phyloP scores from a whole-genome alignment of 1,284 basidiomycete genomes.

The Ganoderma meredithae region DNA sequence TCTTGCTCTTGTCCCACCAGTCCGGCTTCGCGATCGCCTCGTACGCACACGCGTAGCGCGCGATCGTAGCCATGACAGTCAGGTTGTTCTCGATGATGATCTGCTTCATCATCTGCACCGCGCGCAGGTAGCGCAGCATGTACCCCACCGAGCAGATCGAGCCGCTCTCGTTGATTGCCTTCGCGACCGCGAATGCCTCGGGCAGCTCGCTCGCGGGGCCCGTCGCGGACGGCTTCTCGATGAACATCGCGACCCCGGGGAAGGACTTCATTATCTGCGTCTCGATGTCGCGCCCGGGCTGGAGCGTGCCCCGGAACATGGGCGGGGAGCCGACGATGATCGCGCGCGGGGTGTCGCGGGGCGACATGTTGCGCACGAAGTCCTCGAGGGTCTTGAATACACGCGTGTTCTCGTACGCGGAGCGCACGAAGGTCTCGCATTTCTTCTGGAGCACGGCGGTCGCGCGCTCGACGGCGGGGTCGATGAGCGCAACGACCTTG shows the following conservation, averaged over 20 bases:
- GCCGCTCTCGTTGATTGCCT: conserved; percentile 69
- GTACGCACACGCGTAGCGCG: conserved; percentile 95
- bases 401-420: conserved; percentile 92
- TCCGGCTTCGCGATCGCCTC: conserved; percentile 89
- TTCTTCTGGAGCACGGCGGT: conserved; percentile 87
- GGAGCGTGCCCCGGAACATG: conserved; percentile 87
- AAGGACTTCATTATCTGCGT: conserved; percentile 89
- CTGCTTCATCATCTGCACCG: conserved; percentile 97
- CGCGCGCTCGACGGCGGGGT: conserved; percentile 88
- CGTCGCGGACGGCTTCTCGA: conserved; percentile 95
- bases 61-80: conserved; percentile 97
- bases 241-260: conserved; percentile 90
- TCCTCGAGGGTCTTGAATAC: conserved; percentile 91
- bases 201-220: conserved; percentile 77
- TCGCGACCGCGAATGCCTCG: conserved; percentile 72
- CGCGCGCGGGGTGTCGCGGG: conserved; percentile 69
- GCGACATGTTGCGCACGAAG: conserved; percentile 76
- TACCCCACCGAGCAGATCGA: conserved; percentile 93
- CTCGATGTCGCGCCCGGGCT: conserved; percentile 89
- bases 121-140: conserved; percentile 94
- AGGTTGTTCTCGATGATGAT: conserved; percentile 96
- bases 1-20: conserved; percentile 98
- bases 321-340: conserved; percentile 94
- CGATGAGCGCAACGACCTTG: conserved; percentile 95
- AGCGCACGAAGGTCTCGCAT: conserved; percentile 92